Conservation (phyloP, 2,329 filamentous ascomycete species). For the Colletotrichum sp. region DNA sequence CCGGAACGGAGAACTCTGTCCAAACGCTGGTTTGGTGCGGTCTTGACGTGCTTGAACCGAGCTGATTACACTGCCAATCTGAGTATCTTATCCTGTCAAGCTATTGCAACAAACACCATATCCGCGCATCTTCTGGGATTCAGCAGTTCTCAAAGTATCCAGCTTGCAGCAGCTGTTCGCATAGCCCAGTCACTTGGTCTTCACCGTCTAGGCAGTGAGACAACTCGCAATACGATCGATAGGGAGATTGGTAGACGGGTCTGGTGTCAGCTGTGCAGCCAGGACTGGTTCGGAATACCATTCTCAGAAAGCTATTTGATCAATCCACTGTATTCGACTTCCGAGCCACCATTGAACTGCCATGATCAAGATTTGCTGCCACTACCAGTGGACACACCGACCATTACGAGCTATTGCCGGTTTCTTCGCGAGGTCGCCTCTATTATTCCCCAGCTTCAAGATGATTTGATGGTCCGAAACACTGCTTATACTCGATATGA, state of each 20-base stretch:
- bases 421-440: slow-evolving; percentile 35
- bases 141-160: slow-evolving; percentile 50
- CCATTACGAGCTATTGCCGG: slow-evolving; percentile 29
- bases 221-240: slow-evolving; percentile 8
- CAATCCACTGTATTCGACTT: slow-evolving; percentile 37
- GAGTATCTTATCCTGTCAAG: not conserved
- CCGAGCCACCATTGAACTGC: slow-evolving; percentile 36
- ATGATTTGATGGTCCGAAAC: slow-evolving; percentile 36
- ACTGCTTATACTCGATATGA: slow-evolving; percentile 39
- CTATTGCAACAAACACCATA: not conserved
- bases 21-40: not conserved
- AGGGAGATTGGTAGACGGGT: not conserved
- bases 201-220: slow-evolving; percentile 38
- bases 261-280: not conserved
- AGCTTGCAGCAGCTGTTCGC: slow-evolving; percentile 47
- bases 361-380: slow-evolving; percentile 34
- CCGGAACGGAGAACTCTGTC: not conserved
- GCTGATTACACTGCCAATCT: not conserved
- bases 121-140: slow-evolving; percentile 51
- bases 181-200: slow-evolving; percentile 53
- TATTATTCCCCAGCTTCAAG: slow-evolving; percentile 37
- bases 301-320: slow-evolving; percentile 23
- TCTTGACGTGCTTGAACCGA: not conserved
- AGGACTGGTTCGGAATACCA: not conserved
- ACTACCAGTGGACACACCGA: slow-evolving; percentile 24